phyloP scores from a whole-genome alignment of 768 basidiomycete species.

The Clitopilus passeckerianus region DNA sequence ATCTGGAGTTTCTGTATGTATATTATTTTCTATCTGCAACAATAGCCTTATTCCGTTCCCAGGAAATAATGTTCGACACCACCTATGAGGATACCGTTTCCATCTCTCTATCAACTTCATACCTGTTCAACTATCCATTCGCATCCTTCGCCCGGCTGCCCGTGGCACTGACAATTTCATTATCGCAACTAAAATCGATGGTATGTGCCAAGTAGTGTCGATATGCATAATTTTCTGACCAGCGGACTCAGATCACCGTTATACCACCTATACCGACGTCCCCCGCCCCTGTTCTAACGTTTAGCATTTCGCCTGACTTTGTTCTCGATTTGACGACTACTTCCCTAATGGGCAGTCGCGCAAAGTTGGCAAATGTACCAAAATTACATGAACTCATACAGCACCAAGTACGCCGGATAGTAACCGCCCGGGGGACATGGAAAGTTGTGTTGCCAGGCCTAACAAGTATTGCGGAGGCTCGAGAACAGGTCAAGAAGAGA shows the following conservation, averaged over 20 bases:
- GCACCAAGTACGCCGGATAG: slow-evolving; percentile 68
- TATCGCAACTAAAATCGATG: slow-evolving; percentile 67
- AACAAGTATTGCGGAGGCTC: slow-evolving; percentile 26
- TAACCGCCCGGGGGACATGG: slow-evolving; percentile 60
- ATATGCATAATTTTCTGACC: slow-evolving; percentile 3
- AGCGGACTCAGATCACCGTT: slow-evolving; percentile 47
- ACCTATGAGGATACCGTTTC: slow-evolving; percentile 82
- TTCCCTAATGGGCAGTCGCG: slow-evolving; percentile 91
- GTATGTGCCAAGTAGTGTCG: slow-evolving; percentile 30
- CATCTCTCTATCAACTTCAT: slow-evolving; percentile 77
- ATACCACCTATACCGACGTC: slow-evolving; percentile 54
- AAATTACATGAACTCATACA: slow-evolving; percentile 95
- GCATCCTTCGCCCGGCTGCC: slow-evolving; percentile 79
- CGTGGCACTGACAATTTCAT: slow-evolving; percentile 73
- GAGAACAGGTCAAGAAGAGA: slow-evolving; percentile 30
- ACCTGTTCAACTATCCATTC: slow-evolving; percentile 82
- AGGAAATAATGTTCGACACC: slow-evolving; percentile 83
- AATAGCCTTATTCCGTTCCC: neutral
- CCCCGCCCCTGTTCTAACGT: slow-evolving; percentile 53
- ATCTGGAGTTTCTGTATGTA: neutral
- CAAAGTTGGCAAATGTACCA: slow-evolving; percentile 96
- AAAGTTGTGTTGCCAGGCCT: slow-evolving; percentile 66
- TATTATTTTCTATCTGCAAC: neutral
- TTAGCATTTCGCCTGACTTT: slow-evolving; percentile 83
- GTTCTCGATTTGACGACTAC: slow-evolving; percentile 82